Evolutionary conservation across 2,329 filamentous ascomycete species (phyloP).

Genomic region (Dendryphion nanum): DNA sequence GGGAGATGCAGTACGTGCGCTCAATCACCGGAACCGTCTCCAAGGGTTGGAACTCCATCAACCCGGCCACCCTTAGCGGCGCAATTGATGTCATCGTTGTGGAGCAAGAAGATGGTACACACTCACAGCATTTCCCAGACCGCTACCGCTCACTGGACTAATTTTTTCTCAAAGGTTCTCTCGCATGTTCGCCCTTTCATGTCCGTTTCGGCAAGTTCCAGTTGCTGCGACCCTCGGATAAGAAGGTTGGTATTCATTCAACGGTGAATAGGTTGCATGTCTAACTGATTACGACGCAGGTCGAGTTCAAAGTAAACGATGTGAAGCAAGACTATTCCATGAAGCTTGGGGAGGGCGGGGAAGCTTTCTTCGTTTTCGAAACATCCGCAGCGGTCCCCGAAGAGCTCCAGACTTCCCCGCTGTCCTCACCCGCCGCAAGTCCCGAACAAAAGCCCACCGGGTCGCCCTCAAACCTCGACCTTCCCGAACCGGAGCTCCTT

Average conservation of each 20-base stretch:
- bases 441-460: constrained; percentile 62
- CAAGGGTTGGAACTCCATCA: constrained; percentile 99
- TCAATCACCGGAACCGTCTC: constrained; percentile 94
- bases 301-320: constrained; percentile 95
- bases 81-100: constrained; percentile 99
- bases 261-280: not conserved
- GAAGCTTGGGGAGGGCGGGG: constrained; percentile 96
- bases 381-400: constrained; percentile 90
- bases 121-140: too few species aligned
- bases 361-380: constrained; percentile 98
- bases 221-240: constrained; percentile 88
- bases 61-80: constrained; percentile 92
- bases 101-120: constrained; percentile 82
- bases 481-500: constrained; percentile 70
- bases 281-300: constrained; percentile 42
- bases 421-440: constrained; percentile 86
- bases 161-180: constrained; percentile 46
- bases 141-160: not conserved
- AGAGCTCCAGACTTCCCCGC: constrained; percentile 87
- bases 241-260: constrained; percentile 60
- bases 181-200: constrained; percentile 95
- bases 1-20: constrained; percentile 92
- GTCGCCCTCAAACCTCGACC: constrained; percentile 41
- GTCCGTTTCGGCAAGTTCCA: constrained; percentile 99
- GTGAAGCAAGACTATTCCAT: constrained; percentile 90